phyloP scores from a whole-genome alignment of 106 monocot species.

The Dactylorhiza incarnata region DNA sequence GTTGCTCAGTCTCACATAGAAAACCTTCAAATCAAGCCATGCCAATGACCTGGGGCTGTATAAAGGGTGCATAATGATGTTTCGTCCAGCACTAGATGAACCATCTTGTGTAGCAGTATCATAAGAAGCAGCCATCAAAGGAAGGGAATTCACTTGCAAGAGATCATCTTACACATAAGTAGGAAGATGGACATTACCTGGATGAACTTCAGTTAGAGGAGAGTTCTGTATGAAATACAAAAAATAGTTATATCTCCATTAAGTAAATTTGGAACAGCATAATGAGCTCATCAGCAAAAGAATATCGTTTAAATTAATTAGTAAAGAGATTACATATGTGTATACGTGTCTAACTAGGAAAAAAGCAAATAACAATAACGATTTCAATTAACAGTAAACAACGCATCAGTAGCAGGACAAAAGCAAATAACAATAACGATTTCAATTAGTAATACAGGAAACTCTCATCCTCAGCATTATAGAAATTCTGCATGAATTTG shows the following conservation, averaged over 20 bases:
- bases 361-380: not conserved
- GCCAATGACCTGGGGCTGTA: constrained; percentile 20
- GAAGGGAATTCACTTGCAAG: not conserved
- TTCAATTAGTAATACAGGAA: not conserved
- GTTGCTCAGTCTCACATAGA: constrained; percentile 68
- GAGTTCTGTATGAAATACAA: not conserved
- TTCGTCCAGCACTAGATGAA: not conserved
- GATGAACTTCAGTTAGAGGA: not conserved
- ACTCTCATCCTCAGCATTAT: not conserved
- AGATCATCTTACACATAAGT: not conserved
- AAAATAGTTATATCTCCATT: not conserved
- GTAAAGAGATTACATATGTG: not conserved
- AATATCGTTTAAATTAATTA: not conserved
- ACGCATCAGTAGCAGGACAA: not conserved
- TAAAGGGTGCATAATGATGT: constrained; percentile 27
- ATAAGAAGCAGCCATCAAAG: not conserved
- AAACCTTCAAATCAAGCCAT: constrained; percentile 59
- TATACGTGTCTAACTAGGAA: not conserved
- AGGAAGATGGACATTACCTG: not conserved
- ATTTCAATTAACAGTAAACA: not conserved
- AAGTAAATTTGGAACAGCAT: not conserved
- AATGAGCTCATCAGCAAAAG: not conserved
- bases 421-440: not conserved
- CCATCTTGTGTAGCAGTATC: not conserved
- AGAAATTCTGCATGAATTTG: not conserved